Base-by-base conservation (phyloP, 495 filamentous ascomycete genomes). In the Ascodesmis nigricans region DNA sequence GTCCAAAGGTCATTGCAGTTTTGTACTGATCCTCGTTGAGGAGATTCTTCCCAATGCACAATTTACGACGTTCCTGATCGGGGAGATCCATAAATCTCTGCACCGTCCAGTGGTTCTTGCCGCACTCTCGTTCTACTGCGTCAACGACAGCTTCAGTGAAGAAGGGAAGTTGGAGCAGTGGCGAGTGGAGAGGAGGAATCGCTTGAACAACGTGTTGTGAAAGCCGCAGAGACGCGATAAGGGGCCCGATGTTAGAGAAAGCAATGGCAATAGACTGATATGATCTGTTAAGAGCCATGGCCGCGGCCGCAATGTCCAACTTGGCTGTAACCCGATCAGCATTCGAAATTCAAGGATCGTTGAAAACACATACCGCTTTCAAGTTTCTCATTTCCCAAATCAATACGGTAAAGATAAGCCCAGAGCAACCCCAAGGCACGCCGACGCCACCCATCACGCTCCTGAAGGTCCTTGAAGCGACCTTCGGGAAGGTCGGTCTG, bases 201-300 rank as follows among this genome's bases (percentile, higher is more conserved):
- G 84, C 90, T 61, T 97, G 87, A 33, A 93, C 77, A 25, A 95
- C 58, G 42, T 71, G 71, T 54, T 95, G 87, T 38, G 73, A 74
- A 21, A 72, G 63, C 42, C 66, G 68, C 59, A 78, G 91, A n/a
- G 81, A 71, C 15, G 76, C 64, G 31, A 95, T 58, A 23, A 93
- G 69, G 8, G 83, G 81, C 7, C 62, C 61, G 4, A 78, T 76
- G 56, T 77, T 82, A 46, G 75, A 74, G 55, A 76, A 93, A 20
- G 83, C 82, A 15, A 95, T 70, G 7, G 78, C 54, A 41, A 97
- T 91, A 11, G 80, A 69, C 17, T 64, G 70, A 52, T 90, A 90
- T n/a, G 82, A 71, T 52, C 79, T 72, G 47, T 73, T 82, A 28
- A 97, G 65, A 29, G 69, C 61, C 29, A 84, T 67, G 8, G 83